Evolutionary conservation across 805 yeast species (phyloP), one percentile per base, ranked within the genome.

Genomic region (Wickerhamiella hasegawae): DNA sequence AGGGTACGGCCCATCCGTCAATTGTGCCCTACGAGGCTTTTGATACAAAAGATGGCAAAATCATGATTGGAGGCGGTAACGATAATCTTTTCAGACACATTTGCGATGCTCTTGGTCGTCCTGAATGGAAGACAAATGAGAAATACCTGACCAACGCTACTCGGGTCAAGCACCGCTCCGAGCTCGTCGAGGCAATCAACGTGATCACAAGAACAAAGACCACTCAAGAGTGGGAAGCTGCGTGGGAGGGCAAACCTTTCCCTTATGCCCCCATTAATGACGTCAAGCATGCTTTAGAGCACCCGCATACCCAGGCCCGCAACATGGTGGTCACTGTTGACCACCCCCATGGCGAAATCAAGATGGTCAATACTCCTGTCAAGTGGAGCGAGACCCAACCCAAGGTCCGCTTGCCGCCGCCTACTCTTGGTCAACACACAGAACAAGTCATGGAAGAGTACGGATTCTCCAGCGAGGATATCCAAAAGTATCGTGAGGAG

Each of bases 51-150:
- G 61, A 56, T 26, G 59, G 58, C 16, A 42, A 47, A 12, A 53
- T 60, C 21, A 55, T 60, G 59, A 53, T 60, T 31, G 63, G 65
- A 10, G 63, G 63, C 15, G 65, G 64, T 2, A 60, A 60, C 40
- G 65, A 60, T 42, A 53, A 51, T 30, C 46, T 58, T 31, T 59
- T 53, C 43, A 35, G 56, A 5, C 42, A 46, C 21, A 38, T 58
- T 31, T 48, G 60, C 31, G 57, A 52, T 19, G 51, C 53, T 5
- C 40, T 60, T 1, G 56, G 45, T 12, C 46, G 45, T 28, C 54
- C 55, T 1, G 63, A 58, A 33, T 60, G 65, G 65, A 52, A 47
- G 26, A 39, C 42, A 2, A 60, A 59, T 35, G 40, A 43, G 18
- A 35, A 53, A 26, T 60, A 47, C 40, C 23, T 37, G 8, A 56